Evolutionary conservation across 164 flowering plant species (phyloP).

Genomic region (Akebia trifoliata): DNA sequence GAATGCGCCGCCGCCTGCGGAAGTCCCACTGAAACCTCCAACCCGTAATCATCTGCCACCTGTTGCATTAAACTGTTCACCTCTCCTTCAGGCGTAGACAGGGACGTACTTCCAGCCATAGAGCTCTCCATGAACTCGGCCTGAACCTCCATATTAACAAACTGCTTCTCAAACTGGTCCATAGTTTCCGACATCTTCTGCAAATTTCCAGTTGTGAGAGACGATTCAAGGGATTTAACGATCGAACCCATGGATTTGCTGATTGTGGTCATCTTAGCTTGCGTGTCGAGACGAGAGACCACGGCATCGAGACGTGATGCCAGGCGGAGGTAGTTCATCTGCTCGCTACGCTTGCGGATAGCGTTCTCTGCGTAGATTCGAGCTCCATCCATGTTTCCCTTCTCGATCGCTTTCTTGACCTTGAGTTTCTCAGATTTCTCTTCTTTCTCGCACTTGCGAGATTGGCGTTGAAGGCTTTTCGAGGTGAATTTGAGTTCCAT

Average conservation of each 20-base stretch:
- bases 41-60: constrained; percentile 25
- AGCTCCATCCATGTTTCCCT: constrained; percentile 23
- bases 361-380: constrained; percentile 22
- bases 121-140: constrained; percentile 21
- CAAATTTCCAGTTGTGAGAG: constrained; percentile 15
- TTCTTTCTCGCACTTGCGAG: constrained; percentile 19
- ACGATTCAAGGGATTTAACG: constrained; percentile 16
- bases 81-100: constrained; percentile 22
- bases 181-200: constrained; percentile 23
- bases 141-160: constrained; percentile 24
- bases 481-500: constrained; percentile 19
- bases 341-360: constrained; percentile 17
- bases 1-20: constrained; percentile 16
- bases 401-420: constrained; percentile 17
- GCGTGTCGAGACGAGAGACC: constrained; percentile 19
- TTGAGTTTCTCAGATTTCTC: constrained; percentile 17
- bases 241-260: constrained; percentile 20
- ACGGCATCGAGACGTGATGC: constrained; percentile 21
- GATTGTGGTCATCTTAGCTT: constrained; percentile 18
- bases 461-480: constrained; percentile 18
- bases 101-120: constrained; percentile 22
- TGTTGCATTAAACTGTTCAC: constrained; percentile 23
- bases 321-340: constrained; percentile 20
- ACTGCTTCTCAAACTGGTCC: constrained; percentile 22
- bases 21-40: constrained; percentile 22